Evolutionary conservation across 495 filamentous ascomycete genomes (phyloP), one percentile per base, ranked within the genome.

Genomic region (Lophiotrema nucula): DNA sequence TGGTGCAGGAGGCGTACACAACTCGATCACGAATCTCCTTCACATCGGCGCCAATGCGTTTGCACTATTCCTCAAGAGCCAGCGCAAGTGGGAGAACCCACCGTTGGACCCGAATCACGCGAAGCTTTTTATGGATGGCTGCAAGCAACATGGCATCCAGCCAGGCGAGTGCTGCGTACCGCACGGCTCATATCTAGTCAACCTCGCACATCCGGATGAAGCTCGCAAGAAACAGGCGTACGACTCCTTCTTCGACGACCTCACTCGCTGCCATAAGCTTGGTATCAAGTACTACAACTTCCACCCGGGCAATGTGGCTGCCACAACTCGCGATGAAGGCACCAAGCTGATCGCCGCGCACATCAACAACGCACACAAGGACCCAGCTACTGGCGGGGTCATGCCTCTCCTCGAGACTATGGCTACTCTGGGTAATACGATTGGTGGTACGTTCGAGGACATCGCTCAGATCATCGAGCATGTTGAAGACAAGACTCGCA

Each of bases 161-260:
- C 80, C 83, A 72, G 42, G 77, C 76, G 79, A 82, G 68, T 64
- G 70, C 72, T 47, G 57, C 22, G 50, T 98, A 1, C 93, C 93
- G 0, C 93, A 98, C 69, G 93, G 92, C 39, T 95, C 89, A 2
- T 98, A 98, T 69, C 84, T 98, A 12, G 89, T 98, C 62, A 98
- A 98, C 69, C 85, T 97, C 24, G 93, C 93, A 1, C 88, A 95
- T 67, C 75, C 80, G 15, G 90, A 96, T 64, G 70, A 80, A 25
- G 79, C 77, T 18, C 95, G 93, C 66, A 86, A 90, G 18, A 80
- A 83, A n/a, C 89, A 97, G 71, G 91, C 89, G 11, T 97, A 95
- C 67, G 77, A 78, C 41, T 80, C 83, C 42, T 98, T 98, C 72
- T 56, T 96, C 21, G 92, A 98, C 60, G 93, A 98, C 69, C 77